Evolutionary conservation across 2,329 filamentous ascomycete genomes (phyloP).

Genomic region (Fusarium sp.): DNA sequence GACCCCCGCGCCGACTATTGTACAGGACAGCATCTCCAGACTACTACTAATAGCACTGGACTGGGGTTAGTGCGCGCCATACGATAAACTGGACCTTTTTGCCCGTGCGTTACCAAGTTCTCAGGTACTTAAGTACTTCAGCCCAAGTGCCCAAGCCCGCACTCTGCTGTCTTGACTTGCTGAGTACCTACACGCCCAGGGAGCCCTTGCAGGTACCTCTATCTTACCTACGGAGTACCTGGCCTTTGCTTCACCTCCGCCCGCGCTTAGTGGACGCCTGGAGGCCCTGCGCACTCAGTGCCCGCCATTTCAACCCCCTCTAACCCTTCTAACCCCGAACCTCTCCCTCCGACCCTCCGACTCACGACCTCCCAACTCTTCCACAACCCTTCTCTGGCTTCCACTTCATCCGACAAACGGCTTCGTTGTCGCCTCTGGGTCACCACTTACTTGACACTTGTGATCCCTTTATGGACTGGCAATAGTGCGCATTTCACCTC

Average conservation of each 20-base stretch:
- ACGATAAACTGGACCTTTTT: conserved; percentile 40
- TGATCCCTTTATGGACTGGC: conserved; percentile 42
- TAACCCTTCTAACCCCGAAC: conserved; percentile 42
- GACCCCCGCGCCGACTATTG: conserved; percentile 26
- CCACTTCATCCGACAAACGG: conserved; percentile 32
- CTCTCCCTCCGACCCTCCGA: conserved; percentile 42
- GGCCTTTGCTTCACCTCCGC: conserved; percentile 12
- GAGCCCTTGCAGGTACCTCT: conserved; percentile 5
- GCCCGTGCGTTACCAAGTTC: conserved; percentile 40
- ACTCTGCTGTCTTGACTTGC: conserved; percentile 22
- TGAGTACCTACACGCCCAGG: conserved; percentile 19
- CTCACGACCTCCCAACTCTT: conserved; percentile 41
- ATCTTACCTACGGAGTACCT: conserved; percentile 15
- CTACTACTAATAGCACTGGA: conserved; percentile 37
- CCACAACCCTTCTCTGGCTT: conserved; percentile 43
- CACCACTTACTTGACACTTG: conserved; percentile 8
- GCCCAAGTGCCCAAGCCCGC: conserved; percentile 34
- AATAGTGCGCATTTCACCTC: conserved; percentile 29
- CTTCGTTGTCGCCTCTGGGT: conserved; percentile 17
- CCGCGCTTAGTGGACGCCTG: conserved; percentile 19
- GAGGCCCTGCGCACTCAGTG: conserved; percentile 40
- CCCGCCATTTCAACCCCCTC: conserved; percentile 49
- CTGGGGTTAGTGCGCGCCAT: conserved; percentile 37
- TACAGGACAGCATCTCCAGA: conserved; percentile 35
- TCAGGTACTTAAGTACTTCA: conserved; percentile 29